Conservation (phyloP, 352 stramenopile species). For the Aphanomyces invadans region DNA sequence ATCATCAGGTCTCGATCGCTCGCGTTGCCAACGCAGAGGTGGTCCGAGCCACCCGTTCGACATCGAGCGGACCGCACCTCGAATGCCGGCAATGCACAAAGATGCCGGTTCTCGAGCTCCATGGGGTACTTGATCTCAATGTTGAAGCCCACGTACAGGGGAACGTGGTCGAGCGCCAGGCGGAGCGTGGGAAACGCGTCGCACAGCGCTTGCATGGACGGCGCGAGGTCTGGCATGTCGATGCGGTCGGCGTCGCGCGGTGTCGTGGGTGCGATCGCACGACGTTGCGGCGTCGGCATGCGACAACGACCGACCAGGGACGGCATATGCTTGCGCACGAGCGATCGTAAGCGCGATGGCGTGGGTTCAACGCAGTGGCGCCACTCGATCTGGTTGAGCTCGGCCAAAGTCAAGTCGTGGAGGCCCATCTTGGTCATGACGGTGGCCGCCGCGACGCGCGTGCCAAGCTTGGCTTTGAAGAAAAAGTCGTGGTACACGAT, state of each 20-base stretch:
- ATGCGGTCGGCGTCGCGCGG: not conserved
- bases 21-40: no score
- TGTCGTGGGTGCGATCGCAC: not conserved
- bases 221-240: slow-evolving; percentile 11
- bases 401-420: slow-evolving; percentile 53
- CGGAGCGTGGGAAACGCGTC: slow-evolving; percentile 63
- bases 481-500: slow-evolving; percentile 78
- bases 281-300: not conserved
- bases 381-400: slow-evolving; percentile 44
- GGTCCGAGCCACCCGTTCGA: no score
- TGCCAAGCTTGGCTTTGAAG: slow-evolving; percentile 54
- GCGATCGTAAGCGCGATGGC: slow-evolving; percentile 33
- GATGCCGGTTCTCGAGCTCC: slow-evolving; percentile 31
- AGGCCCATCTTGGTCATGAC: slow-evolving; percentile 50
- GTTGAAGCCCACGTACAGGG: slow-evolving; percentile 63
- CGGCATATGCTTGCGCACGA: slow-evolving; percentile 60
- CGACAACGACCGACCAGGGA: not conserved
- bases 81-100: slow-evolving; percentile 47
- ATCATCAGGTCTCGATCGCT: no score
- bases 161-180: slow-evolving; percentile 60
- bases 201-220: no score
- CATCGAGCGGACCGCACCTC: slow-evolving; percentile 24
- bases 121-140: slow-evolving; percentile 82
- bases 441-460: slow-evolving; percentile 35
- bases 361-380: slow-evolving; percentile 31